phyloP scores from a whole-genome alignment of 1,284 basidiomycete species.

The Moniliophthora roreri region DNA sequence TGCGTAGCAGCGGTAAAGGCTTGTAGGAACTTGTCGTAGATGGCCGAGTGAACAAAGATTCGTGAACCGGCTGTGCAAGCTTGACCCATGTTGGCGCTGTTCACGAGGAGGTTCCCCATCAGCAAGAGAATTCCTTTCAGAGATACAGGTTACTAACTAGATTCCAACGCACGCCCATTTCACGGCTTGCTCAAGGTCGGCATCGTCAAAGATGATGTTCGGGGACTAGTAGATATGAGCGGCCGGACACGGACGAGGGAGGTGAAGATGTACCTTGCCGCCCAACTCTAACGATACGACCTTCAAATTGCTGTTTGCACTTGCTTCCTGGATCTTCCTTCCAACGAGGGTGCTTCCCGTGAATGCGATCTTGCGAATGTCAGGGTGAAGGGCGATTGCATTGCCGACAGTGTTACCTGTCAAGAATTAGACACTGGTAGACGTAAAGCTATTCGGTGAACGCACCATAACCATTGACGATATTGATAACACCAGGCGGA shows the following conservation, averaged over 20 bases:
- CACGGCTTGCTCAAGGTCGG: conserved; percentile 7
- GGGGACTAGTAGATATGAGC: neutral
- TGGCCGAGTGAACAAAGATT: conserved; percentile 79
- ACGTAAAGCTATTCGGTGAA: neutral
- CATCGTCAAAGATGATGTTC: conserved; percentile 11
- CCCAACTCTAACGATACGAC: conserved; percentile 8
- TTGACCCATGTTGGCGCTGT: conserved; percentile 39
- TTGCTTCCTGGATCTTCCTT: conserved; percentile 52
- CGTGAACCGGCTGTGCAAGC: conserved; percentile 84
- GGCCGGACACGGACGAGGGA: too few relatives aligned
- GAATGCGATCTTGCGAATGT: conserved; percentile 34
- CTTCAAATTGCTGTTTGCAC: conserved; percentile 27
- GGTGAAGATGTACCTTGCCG: conserved; percentile 1
- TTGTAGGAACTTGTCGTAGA: conserved; percentile 74
- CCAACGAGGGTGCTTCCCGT: conserved; percentile 27
- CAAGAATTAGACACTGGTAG: neutral
- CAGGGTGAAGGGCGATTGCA: conserved; percentile 35
- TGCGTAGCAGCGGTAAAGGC: conserved; percentile 56
- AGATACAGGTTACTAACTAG: neutral
- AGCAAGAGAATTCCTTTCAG: neutral
- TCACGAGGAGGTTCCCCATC: neutral
- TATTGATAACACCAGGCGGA: conserved; percentile 44
- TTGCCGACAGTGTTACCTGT: conserved; percentile 54
- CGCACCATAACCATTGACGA: conserved; percentile 58
- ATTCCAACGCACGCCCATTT: conserved; percentile 7